Percentiles rank a stretch among this genome's conserved stretches.
phyloP scores from a whole-genome alignment of 176 grass and related monocot genomes.

The Bromus sterilis region DNA sequence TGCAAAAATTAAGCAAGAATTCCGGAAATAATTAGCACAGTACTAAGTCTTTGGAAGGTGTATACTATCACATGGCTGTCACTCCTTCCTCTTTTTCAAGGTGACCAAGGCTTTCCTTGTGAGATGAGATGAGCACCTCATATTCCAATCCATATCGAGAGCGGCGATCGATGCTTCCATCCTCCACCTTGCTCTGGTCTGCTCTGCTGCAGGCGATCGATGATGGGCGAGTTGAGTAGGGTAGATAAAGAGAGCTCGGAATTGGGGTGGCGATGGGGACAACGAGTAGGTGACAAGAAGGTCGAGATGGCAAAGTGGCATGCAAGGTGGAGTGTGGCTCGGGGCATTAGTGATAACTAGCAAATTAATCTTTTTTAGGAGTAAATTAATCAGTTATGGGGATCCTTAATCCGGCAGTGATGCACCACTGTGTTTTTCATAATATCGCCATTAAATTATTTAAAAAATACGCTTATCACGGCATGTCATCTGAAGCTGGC shows the following conservation, averaged over 20 bases:
- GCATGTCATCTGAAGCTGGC: no score
- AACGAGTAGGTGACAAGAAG: slow-evolving; percentile 9
- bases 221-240: slow-evolving; percentile 12
- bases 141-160: not conserved
- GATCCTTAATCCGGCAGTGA: not conserved
- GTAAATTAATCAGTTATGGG: not conserved
- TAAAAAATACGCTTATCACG: no score
- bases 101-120: not conserved
- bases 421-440: slow-evolving; percentile 12
- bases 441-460: not conserved
- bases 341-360: not conserved
- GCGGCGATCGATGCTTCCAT: not conserved
- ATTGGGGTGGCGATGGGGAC: not conserved
- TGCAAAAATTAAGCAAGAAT: no score
- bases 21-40: no score
- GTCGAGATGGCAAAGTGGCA: not conserved
- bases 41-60: slow-evolving; percentile 9
- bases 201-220: not conserved
- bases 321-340: slow-evolving; percentile 5
- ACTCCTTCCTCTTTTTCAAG: not conserved
- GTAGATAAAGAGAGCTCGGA: not conserved
- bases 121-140: not conserved
- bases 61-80: not conserved
- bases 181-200: not conserved
- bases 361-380: not conserved